Evolutionary conservation across 1,284 basidiomycete genomes (phyloP), one percentile per base, ranked within the genome.

Genomic region (Ustilago nuda): DNA sequence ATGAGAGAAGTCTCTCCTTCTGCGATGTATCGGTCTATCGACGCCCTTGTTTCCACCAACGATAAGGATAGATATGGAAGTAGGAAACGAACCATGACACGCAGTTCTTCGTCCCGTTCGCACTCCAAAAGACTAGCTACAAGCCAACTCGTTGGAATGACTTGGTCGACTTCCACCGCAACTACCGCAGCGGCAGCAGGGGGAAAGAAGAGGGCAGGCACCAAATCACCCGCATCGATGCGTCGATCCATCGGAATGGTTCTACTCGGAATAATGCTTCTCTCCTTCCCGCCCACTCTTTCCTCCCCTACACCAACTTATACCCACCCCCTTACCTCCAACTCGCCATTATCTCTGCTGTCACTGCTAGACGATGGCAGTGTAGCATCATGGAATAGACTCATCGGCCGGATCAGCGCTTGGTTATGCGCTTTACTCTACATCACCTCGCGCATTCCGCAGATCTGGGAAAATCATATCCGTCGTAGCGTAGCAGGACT

Each of bases 361-460:
- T 33, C 65, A 0, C 27, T 56, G 27, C 37, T 66, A n/a, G 52
- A 58, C n/a, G 50, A 36, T 5, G 45, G 17, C 17, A 39, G 17
- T 8, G 61, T 33, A 8, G 53, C 72, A 2, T 39, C 66, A 0
- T 71, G 67, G 76, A 56, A 57, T 4, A 32, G 76, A 1, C 33
- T 85, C 0, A 56, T 85, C 3, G 84, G 84, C 1, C 62, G 84
- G 32, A 76, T 83, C n/a, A 71, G 65, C 33, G 82, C 84, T 0
- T 85, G 84, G 84, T 59, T 74, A 1, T 86, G 84, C 52, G 83
- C 83, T 0, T 39, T 86, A 19, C 78, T 84, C 19, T 86, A 86
- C 72, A 79, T 84, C 67, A 85, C 85, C 6, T 84, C 83, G 15
- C 80, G 85, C 36, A 74, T 86, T 23, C 85, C 85, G 1, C 85